Conservation (phyloP, 2,329 filamentous ascomycete genomes). For the Epichloe uncinata region DNA sequence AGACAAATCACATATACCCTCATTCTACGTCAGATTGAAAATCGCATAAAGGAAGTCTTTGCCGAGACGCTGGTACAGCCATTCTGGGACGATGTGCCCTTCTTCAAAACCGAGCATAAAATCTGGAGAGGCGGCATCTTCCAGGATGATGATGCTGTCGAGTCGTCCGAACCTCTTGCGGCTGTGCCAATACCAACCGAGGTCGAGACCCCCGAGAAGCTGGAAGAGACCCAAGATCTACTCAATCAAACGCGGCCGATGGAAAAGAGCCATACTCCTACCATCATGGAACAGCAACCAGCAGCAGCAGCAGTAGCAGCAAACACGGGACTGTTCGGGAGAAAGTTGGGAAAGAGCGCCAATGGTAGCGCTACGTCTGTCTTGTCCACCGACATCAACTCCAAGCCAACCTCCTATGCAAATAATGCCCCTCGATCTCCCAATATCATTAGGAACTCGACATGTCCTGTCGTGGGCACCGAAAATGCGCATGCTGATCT, state of each 20-base stretch:
- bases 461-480: conserved; percentile 52
- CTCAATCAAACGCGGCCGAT: conserved; percentile 29
- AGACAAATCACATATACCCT: conserved; percentile 91
- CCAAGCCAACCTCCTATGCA: conserved; percentile 25
- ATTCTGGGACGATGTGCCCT: conserved; percentile 93
- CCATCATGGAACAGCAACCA: conserved; percentile 25
- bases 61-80: conserved; percentile 83
- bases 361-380: conserved; percentile 21
- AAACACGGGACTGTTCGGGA: conserved; percentile 33
- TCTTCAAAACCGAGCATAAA: conserved; percentile 69
- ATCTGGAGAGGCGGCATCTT: conserved; percentile 77
- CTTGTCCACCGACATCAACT: conserved; percentile 36
- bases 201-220: conserved; percentile 35
- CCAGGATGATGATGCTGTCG: conserved; percentile 38
- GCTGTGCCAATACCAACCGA: conserved; percentile 28
- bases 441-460: conserved; percentile 29
- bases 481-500: conserved; percentile 55
- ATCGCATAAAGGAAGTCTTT: conserved; percentile 83
- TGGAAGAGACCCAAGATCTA: conserved; percentile 28
- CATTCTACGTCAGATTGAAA: conserved; percentile 87
- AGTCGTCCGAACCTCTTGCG: conserved; percentile 10
- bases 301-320: conserved; percentile 1
- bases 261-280: conserved; percentile 43
- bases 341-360: conserved; percentile 29
- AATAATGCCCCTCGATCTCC: conserved; percentile 20